Conservation (phyloP, 805 yeast species). For the Torulaspora gathmanii region DNA sequence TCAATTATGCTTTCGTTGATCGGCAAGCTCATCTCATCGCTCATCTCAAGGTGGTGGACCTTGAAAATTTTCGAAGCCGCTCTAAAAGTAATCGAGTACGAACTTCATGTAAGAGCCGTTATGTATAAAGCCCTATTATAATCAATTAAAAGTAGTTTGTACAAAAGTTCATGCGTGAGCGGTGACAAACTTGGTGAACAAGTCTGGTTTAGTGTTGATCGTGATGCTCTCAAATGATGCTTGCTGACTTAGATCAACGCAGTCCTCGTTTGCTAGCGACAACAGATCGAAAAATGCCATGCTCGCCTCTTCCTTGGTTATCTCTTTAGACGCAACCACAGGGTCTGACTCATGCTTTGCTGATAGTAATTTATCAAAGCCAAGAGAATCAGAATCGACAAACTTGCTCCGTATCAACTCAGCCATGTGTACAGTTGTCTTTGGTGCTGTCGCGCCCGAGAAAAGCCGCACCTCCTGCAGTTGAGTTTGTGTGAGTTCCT, state of each 20-base stretch:
- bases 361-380: constrained; percentile 14
- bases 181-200: constrained; percentile 32
- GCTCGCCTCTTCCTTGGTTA: constrained; percentile 28
- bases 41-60: background rate
- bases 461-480: constrained; percentile 16
- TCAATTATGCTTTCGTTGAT: background rate
- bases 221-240: constrained; percentile 55
- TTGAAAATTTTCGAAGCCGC: constrained; percentile 10
- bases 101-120: background rate
- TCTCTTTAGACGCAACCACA: background rate
- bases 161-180: constrained; percentile 8
- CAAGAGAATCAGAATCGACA: constrained; percentile 12
- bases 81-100: constrained; percentile 5
- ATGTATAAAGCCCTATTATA: background rate
- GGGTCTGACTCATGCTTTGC: constrained; percentile 6
- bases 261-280: constrained; percentile 74
- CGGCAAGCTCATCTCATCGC: constrained; percentile 2
- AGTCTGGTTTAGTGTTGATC: constrained; percentile 44
- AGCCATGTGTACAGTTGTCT: constrained; percentile 30
- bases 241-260: constrained; percentile 58
- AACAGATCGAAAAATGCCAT: constrained; percentile 70
- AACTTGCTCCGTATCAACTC: constrained; percentile 22
- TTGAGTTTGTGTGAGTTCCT: constrained; percentile 4
- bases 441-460: constrained; percentile 26
- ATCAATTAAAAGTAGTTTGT: background rate